Evolutionary conservation across 2,329 filamentous ascomycete genomes (phyloP).

Genomic region (Claviceps quebecensis): DNA sequence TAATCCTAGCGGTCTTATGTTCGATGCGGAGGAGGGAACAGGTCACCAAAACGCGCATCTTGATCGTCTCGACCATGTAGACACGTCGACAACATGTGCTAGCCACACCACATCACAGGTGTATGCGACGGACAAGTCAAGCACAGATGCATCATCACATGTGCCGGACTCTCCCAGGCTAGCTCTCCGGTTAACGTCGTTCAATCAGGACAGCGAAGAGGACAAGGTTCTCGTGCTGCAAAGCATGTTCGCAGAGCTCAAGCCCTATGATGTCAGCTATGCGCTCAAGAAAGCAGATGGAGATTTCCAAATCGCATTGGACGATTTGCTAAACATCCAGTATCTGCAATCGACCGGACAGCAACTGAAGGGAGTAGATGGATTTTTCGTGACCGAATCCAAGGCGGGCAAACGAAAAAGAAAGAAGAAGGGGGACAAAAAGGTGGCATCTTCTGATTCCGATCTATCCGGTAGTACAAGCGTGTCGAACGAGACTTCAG

Average conservation of each 20-base stretch:
- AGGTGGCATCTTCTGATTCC: constrained; percentile 8
- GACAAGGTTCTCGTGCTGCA: constrained; percentile 50
- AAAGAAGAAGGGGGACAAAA: constrained; percentile 23
- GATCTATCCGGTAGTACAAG: constrained; percentile 8
- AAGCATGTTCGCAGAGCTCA: constrained; percentile 59
- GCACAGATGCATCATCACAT: constrained; percentile 15
- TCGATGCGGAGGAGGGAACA: constrained; percentile 16
- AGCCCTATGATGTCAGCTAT: constrained; percentile 49
- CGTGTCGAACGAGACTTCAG: constrained; percentile 7
- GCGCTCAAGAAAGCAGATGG: constrained; percentile 54
- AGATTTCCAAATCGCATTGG: constrained; percentile 56
- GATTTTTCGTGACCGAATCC: constrained; percentile 48
- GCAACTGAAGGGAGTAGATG: constrained; percentile 64
- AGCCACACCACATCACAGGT: constrained; percentile 16
- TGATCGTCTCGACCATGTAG: constrained; percentile 5
- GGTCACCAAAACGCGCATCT: constrained; percentile 3
- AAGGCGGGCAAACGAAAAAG: constrained; percentile 21
- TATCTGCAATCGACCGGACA: constrained; percentile 57
- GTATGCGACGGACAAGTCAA: constrained; percentile 13
- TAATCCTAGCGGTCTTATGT: constrained; percentile 59
- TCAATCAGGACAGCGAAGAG: constrained; percentile 33
- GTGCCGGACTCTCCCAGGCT: constrained; percentile 11
- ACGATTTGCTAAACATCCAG: constrained; percentile 66
- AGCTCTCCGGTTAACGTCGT: constrained; percentile 17
- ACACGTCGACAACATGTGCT: constrained; percentile 13